Conservation (phyloP, 23 red algal genomes). For the Gracilaria domingensis region DNA sequence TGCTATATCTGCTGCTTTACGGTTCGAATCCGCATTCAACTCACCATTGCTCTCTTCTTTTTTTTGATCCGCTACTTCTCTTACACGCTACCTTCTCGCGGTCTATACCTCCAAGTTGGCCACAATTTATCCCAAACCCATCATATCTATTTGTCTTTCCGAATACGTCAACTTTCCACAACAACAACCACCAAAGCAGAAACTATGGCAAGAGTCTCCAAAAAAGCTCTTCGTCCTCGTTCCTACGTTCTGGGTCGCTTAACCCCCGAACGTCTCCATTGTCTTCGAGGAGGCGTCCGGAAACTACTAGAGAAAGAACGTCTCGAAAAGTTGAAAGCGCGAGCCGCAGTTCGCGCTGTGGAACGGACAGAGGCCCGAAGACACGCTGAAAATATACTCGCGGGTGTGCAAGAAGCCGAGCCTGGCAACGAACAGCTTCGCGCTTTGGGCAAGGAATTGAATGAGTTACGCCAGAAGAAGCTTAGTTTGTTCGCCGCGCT, state of each 20-base stretch:
- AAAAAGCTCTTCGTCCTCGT: conserved; percentile 68
- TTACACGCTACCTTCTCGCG: background rate
- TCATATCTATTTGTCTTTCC: background rate
- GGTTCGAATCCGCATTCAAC: background rate
- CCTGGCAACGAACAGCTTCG: conserved; percentile 31
- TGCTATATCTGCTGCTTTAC: background rate
- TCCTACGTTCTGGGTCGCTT: conserved; percentile 50
- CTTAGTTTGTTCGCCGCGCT: conserved; percentile 26
- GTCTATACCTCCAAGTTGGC: background rate
- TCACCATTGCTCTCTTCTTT: background rate
- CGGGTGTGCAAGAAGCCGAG: conserved; percentile 23
- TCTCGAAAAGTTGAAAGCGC: conserved; percentile 10
- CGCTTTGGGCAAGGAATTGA: conserved; percentile 41
- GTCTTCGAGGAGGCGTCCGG: conserved; percentile 13
- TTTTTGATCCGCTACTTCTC: background rate
- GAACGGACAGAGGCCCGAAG: conserved; percentile 33
- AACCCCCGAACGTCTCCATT: conserved; percentile 11
- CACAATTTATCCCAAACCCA: background rate
- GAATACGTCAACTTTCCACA: conserved; percentile 14
- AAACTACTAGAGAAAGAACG: conserved; percentile 43
- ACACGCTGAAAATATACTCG: conserved; percentile 61
- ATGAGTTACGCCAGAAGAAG: conserved; percentile 50
- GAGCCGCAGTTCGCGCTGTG: conserved; percentile 11
- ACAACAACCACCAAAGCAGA: background rate
- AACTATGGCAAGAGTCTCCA: conserved; percentile 58